Evolutionary conservation across 1,284 basidiomycete genomes (phyloP), one percentile per base, ranked within the genome.

Genomic region (Cutaneotrichosporon sp.): DNA sequence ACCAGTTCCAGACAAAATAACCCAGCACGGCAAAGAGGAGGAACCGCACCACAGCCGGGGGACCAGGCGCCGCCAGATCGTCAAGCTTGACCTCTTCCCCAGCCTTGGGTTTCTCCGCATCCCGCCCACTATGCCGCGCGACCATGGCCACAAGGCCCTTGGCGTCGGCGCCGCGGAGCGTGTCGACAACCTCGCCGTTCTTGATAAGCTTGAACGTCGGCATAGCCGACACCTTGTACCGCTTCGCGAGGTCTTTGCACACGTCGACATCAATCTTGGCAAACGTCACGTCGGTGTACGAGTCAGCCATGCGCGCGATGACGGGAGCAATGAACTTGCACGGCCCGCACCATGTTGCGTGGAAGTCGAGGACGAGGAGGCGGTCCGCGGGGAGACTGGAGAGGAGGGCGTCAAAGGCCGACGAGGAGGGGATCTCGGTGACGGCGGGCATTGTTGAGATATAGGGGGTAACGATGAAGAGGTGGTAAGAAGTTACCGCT

Each of bases 201-300:
- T 77, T 78, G 60, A 78, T 48, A 52, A 77, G 76, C 58, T 77
- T 73, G 67, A 79, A 79, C 4, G 77, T 79, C 4, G 77, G 77
- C 77, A 79, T 78, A 12, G 77, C 77, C 8, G 64, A 54, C 26
- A 79, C 63, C 16, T 61, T 48, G 65, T 71, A 79, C 42, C 74
- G 61, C 39, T 65, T 64, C 24, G 77, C 75, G 20, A 78, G 68
- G 25, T 66, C 62, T 29, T 61, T 60, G 25, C 73, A 66, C 42
- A 63, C 61, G 62, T 79, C 77, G 37, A 77, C 76, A 46, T 79
- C 77, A 47, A 78, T 77, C 77, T 68, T 71, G 54, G 20, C 47
- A 54, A 62, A 49, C 46, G 43, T 31, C 12, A 51, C 35, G 31
- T 52, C 39, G 14, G 45, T 22, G 35, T 44, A 69, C 63, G 60